These are phyloP conservation scores for Aristolochia contorta DNA, from an alignment of 164 flowering plant genomes.

Conservation along the genomic window DNA sequence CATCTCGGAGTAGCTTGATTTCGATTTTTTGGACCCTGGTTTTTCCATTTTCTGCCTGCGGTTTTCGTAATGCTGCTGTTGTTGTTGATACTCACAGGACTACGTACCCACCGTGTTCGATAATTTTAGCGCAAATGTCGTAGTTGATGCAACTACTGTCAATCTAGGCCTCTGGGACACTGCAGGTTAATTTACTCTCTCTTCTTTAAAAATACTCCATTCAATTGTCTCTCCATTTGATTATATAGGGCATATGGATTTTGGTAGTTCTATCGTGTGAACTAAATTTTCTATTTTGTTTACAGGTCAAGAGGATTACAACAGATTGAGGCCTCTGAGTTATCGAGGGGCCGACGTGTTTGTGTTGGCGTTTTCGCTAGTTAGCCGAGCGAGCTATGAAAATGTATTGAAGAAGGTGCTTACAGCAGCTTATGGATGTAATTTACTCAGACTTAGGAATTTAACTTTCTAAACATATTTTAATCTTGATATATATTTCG, in stretches of 20 bases:
- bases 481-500: conserved; percentile 12
- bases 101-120: conserved; percentile 96
- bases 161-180: conserved; percentile 99
- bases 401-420: conserved; percentile 82
- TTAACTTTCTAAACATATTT: conserved; percentile 1
- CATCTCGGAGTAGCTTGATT: conserved; percentile 1
- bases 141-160: conserved; percentile 83
- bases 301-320: conserved; percentile 95
- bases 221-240: neutral
- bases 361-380: conserved; percentile 85
- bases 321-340: conserved; percentile 93
- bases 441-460: neutral
- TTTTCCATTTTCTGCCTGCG: conserved; percentile 17
- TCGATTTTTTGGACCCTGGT: conserved; percentile 11
- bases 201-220: neutral
- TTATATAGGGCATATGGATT: neutral
- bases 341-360: conserved; percentile 96
- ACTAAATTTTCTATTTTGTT: conserved; percentile 1
- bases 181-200: conserved; percentile 47
- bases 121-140: conserved; percentile 97
- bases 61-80: conserved; percentile 5
- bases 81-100: conserved; percentile 21
- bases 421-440: conserved; percentile 3
- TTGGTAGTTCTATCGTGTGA: neutral
- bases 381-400: conserved; percentile 94